Percentiles rank a stretch among this genome's conserved stretches.
phyloP scores from a whole-genome alignment of 2,329 filamentous ascomycete species.

The Ophiostoma sp. region DNA sequence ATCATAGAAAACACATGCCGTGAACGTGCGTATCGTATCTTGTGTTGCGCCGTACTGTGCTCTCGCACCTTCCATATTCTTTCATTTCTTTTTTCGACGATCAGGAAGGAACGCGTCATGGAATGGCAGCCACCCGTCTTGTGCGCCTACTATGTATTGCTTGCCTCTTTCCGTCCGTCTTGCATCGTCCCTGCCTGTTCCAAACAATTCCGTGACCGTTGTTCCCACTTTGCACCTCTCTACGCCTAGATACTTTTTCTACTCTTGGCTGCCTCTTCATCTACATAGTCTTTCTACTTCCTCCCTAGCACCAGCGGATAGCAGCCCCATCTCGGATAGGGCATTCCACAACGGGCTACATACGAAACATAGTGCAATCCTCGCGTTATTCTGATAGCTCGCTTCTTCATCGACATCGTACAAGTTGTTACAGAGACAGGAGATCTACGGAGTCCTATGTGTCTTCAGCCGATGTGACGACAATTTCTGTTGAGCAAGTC shows the following conservation, averaged over 20 bases:
- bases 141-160: neutral
- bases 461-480: neutral
- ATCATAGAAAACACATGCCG: neutral
- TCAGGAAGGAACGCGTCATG: neutral
- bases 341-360: neutral
- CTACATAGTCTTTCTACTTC: neutral
- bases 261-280: neutral
- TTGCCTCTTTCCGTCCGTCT: neutral
- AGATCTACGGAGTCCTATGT: no score
- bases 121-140: conserved; percentile 4
- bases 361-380: neutral
- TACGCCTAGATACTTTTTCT: neutral
- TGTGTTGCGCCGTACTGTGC: neutral
- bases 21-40: conserved; percentile 13
- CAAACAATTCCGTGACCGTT: neutral
- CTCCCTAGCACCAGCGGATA: neutral
- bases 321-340: neutral
- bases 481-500: neutral
- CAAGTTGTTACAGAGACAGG: neutral
- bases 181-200: conserved; percentile 3
- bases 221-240: neutral
- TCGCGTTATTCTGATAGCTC: neutral
- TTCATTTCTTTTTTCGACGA: neutral
- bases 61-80: neutral
- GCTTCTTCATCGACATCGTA: no score